Evolutionary conservation across 495 filamentous ascomycete genomes (phyloP).

Genomic region (Aspergillus bridgeri): DNA sequence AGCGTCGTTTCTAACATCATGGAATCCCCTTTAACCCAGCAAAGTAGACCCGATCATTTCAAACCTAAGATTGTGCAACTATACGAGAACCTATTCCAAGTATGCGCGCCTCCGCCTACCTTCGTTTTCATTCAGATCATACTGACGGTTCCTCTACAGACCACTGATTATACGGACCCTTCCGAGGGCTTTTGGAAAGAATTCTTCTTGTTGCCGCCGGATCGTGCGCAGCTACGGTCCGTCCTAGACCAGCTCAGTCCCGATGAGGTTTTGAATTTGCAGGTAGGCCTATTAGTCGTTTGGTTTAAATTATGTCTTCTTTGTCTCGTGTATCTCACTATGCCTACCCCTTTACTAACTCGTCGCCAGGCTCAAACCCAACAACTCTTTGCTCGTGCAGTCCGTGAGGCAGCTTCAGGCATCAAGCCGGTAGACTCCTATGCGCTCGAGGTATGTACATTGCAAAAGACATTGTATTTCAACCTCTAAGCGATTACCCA

Average conservation of each 20-base stretch:
- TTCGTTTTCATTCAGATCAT: not conserved
- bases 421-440: slow-evolving; percentile 63
- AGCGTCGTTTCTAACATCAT: slow-evolving; percentile 43
- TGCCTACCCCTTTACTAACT: slow-evolving; percentile 11
- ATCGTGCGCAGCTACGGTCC: slow-evolving; percentile 59
- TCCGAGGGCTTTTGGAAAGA: slow-evolving; percentile 94
- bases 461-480: slow-evolving; percentile 2
- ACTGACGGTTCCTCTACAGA: slow-evolving; percentile 16
- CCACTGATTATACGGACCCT: slow-evolving; percentile 57
- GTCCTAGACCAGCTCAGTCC: slow-evolving; percentile 65
- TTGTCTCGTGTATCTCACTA: not conserved
- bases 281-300: slow-evolving; percentile 40
- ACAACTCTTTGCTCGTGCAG: slow-evolving; percentile 70
- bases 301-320: not conserved
- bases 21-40: slow-evolving; percentile 90
- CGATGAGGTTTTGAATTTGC: slow-evolving; percentile 70
- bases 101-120: slow-evolving; percentile 35
- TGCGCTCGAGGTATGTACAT: slow-evolving; percentile 77
- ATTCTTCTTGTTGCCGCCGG: slow-evolving; percentile 85
- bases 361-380: slow-evolving; percentile 60
- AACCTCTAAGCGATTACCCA: slow-evolving; percentile 47
- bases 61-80: slow-evolving; percentile 89
- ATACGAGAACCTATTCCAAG: slow-evolving; percentile 84
- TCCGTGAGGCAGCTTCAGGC: slow-evolving; percentile 63
- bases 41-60: slow-evolving; percentile 84